Evolutionary conservation across 805 yeast genomes (phyloP).

Genomic region (Tetrapisispora fleetii): DNA sequence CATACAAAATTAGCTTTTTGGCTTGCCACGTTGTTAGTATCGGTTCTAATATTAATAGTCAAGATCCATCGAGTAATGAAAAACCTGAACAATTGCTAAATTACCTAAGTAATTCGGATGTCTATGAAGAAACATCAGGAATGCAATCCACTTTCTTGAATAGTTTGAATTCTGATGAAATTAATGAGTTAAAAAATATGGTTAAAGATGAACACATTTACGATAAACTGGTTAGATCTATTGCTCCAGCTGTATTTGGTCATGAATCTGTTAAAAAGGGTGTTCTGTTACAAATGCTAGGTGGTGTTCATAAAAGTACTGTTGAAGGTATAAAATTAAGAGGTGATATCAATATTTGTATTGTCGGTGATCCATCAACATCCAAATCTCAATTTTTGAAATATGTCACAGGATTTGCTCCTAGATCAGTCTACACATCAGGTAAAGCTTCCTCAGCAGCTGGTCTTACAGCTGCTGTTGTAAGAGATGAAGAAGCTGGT

Average conservation of each 20-base stretch:
- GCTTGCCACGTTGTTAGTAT: slow-evolving; percentile 83
- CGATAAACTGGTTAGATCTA: slow-evolving; percentile 71
- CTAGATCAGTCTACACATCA: slow-evolving; percentile 91
- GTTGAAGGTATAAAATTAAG: slow-evolving; percentile 89
- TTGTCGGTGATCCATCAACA: slow-evolving; percentile 97
- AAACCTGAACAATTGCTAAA: slow-evolving; percentile 17
- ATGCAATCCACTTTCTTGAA: slow-evolving; percentile 77
- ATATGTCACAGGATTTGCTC: slow-evolving; percentile 83
- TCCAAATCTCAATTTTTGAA: slow-evolving; percentile 93
- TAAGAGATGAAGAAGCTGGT: slow-evolving; percentile 93
- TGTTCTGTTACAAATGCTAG: slow-evolving; percentile 72
- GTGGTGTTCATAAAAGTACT: slow-evolving; percentile 92
- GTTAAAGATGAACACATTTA: slow-evolving; percentile 81
- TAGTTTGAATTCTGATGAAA: slow-evolving; percentile 70
- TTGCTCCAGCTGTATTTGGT: slow-evolving; percentile 95
- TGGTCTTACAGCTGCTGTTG: slow-evolving; percentile 96
- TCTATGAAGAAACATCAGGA: slow-evolving; percentile 40
- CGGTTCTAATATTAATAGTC: slow-evolving; percentile 23
- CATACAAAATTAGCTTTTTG: slow-evolving; percentile 81
- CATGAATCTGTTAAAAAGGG: slow-evolving; percentile 94
- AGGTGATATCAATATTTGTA: slow-evolving; percentile 93
- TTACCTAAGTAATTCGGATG: slow-evolving; percentile 19
- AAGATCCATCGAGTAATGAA: slow-evolving; percentile 1
- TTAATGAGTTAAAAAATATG: slow-evolving; percentile 79
- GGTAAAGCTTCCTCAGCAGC: slow-evolving; percentile 99